These are phyloP conservation scores for Botrytis aclada DNA, from an alignment of 2,329 filamentous ascomycete genomes.

Conservation along the genomic window DNA sequence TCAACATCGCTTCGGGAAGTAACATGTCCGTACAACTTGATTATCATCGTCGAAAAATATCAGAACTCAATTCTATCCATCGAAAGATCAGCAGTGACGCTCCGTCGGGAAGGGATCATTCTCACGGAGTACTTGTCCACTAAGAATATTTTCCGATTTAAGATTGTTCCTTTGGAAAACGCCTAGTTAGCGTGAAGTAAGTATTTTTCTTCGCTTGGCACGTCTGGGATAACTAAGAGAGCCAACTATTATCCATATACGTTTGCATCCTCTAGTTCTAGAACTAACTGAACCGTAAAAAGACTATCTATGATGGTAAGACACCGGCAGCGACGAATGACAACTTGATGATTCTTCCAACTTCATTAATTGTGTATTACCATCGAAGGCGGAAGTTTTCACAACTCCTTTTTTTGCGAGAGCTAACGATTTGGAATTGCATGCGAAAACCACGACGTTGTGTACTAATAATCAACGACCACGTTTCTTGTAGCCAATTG, in stretches of 20 bases:
- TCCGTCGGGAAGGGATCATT: not conserved
- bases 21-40: not conserved
- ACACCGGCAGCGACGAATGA: not conserved
- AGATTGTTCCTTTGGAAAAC: no score
- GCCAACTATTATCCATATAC: not conserved
- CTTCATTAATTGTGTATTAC: not conserved
- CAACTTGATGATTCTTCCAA: not conserved
- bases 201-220: not conserved
- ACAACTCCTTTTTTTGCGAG: not conserved
- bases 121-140: not conserved
- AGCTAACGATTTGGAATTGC: not conserved
- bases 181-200: not conserved
- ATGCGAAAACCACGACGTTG: constrained; percentile 6
- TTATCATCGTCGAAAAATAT: not conserved
- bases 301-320: not conserved
- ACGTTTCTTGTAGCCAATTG: not conserved
- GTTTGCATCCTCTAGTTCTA: not conserved
- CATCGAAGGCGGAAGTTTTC: not conserved
- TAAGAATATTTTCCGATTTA: not conserved
- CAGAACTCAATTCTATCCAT: not conserved
- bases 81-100: not conserved
- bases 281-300: not conserved
- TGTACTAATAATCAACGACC: not conserved
- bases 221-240: not conserved
- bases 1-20: not conserved